Evolutionary conservation across 257 asterid genomes (phyloP).

Genomic region (Solanum dulcamara): DNA sequence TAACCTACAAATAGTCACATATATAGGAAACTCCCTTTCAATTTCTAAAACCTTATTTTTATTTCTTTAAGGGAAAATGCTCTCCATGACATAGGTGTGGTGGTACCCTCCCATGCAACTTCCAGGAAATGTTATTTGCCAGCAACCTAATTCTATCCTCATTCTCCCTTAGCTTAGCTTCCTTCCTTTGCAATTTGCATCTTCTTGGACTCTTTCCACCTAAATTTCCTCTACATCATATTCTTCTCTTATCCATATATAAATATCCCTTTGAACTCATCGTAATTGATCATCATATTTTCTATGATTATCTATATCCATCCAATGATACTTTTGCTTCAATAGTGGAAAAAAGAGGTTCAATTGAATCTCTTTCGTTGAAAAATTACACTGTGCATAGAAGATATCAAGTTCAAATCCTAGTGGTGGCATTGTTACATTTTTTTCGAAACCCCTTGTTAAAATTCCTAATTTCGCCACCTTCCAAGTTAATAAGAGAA

Average conservation of each 20-base stretch:
- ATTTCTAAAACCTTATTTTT: not conserved
- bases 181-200: not conserved
- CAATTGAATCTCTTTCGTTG: not conserved
- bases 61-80: not conserved
- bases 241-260: not conserved
- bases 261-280: not conserved
- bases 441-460: not conserved
- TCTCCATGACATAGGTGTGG: not conserved
- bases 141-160: not conserved
- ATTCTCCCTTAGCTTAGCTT: not conserved
- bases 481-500: not conserved
- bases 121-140: conserved; percentile 21
- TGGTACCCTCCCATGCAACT: conserved; percentile 35
- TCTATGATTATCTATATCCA: not conserved
- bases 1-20: not conserved
- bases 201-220: conserved; percentile 8
- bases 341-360: not conserved
- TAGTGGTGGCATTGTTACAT: not conserved
- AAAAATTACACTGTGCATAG: not conserved
- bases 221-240: conserved; percentile 7
- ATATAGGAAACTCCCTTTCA: not conserved
- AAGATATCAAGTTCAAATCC: not conserved
- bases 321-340: not conserved
- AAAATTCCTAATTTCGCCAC: not conserved
- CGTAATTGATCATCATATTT: not conserved